These are phyloP conservation scores for Reticulascus tulasneorum DNA, from an alignment of 2,329 filamentous ascomycete species.

Conservation along the genomic window DNA sequence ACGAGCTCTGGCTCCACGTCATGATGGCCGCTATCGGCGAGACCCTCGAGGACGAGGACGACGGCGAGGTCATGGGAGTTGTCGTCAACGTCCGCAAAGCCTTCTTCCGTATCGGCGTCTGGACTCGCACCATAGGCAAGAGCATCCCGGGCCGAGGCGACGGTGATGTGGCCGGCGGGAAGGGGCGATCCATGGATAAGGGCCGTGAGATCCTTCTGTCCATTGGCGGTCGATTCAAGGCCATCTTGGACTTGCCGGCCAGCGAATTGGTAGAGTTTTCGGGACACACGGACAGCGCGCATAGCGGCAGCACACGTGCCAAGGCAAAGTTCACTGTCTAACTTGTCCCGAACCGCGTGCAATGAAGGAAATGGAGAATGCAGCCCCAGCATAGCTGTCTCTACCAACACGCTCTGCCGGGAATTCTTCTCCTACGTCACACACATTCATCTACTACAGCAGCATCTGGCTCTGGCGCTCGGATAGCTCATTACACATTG, in stretches of 20 bases:
- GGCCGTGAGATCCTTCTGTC: slow-evolving; percentile 77
- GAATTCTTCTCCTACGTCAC: too few species aligned
- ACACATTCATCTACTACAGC: too few species aligned
- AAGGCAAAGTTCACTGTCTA: slow-evolving; percentile 92
- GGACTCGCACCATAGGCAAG: slow-evolving; percentile 93
- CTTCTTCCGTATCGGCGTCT: slow-evolving; percentile 95
- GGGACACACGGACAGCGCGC: slow-evolving; percentile 90
- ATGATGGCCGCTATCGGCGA: slow-evolving; percentile 97
- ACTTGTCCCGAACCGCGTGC: slow-evolving; percentile 16
- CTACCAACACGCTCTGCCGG: too few species aligned
- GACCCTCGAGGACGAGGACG: slow-evolving; percentile 89
- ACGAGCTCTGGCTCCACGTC: slow-evolving; percentile 93
- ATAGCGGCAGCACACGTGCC: slow-evolving; percentile 88
- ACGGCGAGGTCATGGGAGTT: slow-evolving; percentile 98
- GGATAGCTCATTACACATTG: too few species aligned
- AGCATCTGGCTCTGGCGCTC: too few species aligned
- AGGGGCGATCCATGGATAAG: slow-evolving; percentile 75
- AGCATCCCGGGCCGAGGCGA: slow-evolving; percentile 71
- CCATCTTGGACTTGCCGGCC: slow-evolving; percentile 74
- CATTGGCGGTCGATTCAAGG: slow-evolving; percentile 91
- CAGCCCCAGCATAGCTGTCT: too few species aligned
- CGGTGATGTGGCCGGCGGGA: slow-evolving; percentile 68
- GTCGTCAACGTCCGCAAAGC: slow-evolving; percentile 98
- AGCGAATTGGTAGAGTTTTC: slow-evolving; percentile 88
- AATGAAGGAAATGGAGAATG: too few species aligned